Conservation (phyloP, 1,139 yeast genomes). For the Blastobotrys capitulatus region DNA sequence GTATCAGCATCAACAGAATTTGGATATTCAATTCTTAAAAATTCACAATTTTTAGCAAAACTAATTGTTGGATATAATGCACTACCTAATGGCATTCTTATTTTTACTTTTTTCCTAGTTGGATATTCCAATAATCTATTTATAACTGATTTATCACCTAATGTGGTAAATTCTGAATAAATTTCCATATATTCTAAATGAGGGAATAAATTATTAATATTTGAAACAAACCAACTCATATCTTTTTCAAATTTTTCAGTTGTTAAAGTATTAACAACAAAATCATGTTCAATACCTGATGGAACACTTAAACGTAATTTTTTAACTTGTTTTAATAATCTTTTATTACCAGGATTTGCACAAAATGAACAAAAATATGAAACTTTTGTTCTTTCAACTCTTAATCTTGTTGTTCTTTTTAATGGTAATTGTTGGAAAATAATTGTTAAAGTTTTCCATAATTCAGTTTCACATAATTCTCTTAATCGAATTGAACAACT, state of each 20-base stretch:
- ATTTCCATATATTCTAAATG: constrained; percentile 2
- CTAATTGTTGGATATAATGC: constrained; percentile 1
- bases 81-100: background rate
- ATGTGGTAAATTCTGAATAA: background rate
- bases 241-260: constrained; percentile 3
- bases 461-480: constrained; percentile 7
- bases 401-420: constrained; percentile 3
- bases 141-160: background rate
- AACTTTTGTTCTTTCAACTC: constrained; percentile 4
- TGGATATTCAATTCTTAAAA: background rate
- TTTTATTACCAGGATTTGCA: background rate
- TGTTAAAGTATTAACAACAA: background rate
- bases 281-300: background rate
- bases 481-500: constrained; percentile 1
- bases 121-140: constrained; percentile 1
- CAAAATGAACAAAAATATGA: constrained; percentile 5
- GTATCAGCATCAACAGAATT: background rate
- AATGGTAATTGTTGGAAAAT: constrained; percentile 10
- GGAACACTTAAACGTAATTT: constrained; percentile 4
- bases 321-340: constrained; percentile 1
- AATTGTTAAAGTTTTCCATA: constrained; percentile 8
- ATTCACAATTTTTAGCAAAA: background rate
- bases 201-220: background rate
- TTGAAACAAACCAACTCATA: constrained; percentile 4
- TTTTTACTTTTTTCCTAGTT: constrained; percentile 2